Evolutionary conservation across 2,329 filamentous ascomycete species (phyloP), one percentile per base, ranked within the genome.

Genomic region (Ciborinia camelliae): DNA sequence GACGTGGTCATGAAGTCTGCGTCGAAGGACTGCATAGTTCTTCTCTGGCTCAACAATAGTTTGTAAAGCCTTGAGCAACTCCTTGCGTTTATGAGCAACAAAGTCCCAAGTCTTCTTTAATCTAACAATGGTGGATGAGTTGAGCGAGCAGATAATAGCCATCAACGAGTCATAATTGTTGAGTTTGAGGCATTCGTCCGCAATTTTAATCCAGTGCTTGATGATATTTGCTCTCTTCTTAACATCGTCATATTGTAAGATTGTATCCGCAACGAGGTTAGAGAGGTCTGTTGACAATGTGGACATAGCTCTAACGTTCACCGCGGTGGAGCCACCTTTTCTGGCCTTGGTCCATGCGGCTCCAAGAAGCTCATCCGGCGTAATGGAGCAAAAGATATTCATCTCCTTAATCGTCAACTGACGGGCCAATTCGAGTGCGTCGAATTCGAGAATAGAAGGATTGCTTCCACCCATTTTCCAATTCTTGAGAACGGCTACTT

Each of bases 131-230:
- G 92, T 94, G 20, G 93, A 96, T 65, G 90, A 93, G 77, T 96
- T 96, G 57, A 99, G 79, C 12, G 91, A 93, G 80, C 93, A 97
- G 73, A 97, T 92, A 71, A 99, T 97, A 9, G 95, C 92, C 92
- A 98, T 97, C 14, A 99, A 80, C 0, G 92, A 91, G 74, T 99
- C 94, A 72, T 97, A 99, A 79, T 99, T 99, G 79, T 95, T 90
- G 32, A 98, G 83, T 73, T 95, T 91, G 6, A 96, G 81, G 70
- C 92, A 96, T 72, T 90, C 91, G 71, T 90, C 84, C 0, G 91
- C 92, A 71, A 98, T 88, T 81, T 98, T 99, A 75, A 97, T 91
- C 95, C 95, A 99, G 72, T 98, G 93, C 80, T 99, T 98, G 79
- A 99, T 95, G 61, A 92, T 86, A 1, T 85, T 80, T 0, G 95